phyloP scores from a whole-genome alignment of 495 filamentous ascomycete genomes.

The Podospora pseudoanserina region DNA sequence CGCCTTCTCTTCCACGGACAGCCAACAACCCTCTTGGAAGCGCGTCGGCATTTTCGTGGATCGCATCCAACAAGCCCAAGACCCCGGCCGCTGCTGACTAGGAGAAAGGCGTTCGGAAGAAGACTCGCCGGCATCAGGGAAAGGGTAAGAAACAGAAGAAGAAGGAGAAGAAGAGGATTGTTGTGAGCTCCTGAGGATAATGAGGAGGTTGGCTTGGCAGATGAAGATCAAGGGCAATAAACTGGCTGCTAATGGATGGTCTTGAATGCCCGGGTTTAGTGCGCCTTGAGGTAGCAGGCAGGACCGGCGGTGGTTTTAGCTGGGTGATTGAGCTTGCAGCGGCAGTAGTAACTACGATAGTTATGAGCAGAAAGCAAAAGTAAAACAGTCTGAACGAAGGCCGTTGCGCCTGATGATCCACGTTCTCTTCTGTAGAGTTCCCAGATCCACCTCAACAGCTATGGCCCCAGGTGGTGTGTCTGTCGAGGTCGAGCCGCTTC shows the following conservation, averaged over 20 bases:
- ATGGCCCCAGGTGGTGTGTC: too few relatives aligned
- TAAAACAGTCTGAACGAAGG: background rate
- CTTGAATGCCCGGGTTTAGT: background rate
- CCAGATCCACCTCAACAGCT: too few relatives aligned
- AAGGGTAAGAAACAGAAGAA: background rate
- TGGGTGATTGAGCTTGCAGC: background rate
- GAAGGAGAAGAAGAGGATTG: background rate
- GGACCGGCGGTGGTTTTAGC: background rate
- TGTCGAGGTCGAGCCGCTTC: too few relatives aligned
- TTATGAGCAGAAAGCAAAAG: background rate
- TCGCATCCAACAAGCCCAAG: conserved; percentile 42
- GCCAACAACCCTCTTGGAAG: conserved; percentile 78
- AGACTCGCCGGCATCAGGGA: background rate
- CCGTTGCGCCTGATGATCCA: background rate
- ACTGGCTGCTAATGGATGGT: background rate
- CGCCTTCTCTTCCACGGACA: conserved; percentile 38
- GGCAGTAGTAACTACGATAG: background rate
- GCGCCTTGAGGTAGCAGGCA: background rate
- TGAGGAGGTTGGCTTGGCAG: background rate
- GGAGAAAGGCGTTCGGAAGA: background rate
- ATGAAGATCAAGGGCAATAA: background rate
- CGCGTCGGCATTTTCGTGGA: conserved; percentile 95
- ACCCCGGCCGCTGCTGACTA: conserved; percentile 36
- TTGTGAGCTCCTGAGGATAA: background rate
- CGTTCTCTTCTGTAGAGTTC: too few relatives aligned